A percentile compares a stretch with the other conserved stretches of the same genome.
These are phyloP conservation scores for Candida freyschussii DNA, from an alignment of 1,139 yeast genomes.

Conservation along the genomic window DNA sequence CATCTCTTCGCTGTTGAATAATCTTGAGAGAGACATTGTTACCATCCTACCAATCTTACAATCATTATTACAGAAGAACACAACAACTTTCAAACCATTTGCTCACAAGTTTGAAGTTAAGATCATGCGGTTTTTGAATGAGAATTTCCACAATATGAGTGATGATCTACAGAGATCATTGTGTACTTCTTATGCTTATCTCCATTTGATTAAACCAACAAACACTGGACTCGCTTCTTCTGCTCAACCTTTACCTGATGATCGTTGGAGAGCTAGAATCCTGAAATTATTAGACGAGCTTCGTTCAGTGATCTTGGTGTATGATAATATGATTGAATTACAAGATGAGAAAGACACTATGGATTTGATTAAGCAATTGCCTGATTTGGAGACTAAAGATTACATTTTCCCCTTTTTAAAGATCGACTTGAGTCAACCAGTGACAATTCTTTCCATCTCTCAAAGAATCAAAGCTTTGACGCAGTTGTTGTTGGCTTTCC, in stretches of 20 bases:
- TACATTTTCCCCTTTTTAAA: constrained; percentile 42
- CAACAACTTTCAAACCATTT: constrained; percentile 80
- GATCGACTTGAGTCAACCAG: constrained; percentile 54
- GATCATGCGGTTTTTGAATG: constrained; percentile 35
- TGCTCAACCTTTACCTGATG: constrained; percentile 31
- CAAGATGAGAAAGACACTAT: constrained; percentile 47
- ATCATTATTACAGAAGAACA: constrained; percentile 49
- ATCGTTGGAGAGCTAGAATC: constrained; percentile 43
- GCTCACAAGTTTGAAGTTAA: constrained; percentile 54
- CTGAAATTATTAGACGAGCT: constrained; percentile 41
- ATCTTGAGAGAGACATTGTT: constrained; percentile 32
- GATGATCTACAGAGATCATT: constrained; percentile 36
- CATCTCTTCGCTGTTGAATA: constrained; percentile 46
- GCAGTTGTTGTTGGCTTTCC: constrained; percentile 41
- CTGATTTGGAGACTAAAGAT: constrained; percentile 27
- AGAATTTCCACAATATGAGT: constrained; percentile 35
- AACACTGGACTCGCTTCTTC: constrained; percentile 31
- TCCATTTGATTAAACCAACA: constrained; percentile 56
- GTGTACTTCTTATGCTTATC: constrained; percentile 50
- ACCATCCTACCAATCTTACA: constrained; percentile 46
- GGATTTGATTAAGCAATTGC: constrained; percentile 34
- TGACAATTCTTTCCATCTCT: constrained; percentile 46
- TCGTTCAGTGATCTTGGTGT: constrained; percentile 47
- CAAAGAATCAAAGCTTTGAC: constrained; percentile 44
- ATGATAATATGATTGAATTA: constrained; percentile 53